Evolutionary conservation across 2,329 filamentous ascomycete genomes (phyloP).

Genomic region (Nemania serpens): DNA sequence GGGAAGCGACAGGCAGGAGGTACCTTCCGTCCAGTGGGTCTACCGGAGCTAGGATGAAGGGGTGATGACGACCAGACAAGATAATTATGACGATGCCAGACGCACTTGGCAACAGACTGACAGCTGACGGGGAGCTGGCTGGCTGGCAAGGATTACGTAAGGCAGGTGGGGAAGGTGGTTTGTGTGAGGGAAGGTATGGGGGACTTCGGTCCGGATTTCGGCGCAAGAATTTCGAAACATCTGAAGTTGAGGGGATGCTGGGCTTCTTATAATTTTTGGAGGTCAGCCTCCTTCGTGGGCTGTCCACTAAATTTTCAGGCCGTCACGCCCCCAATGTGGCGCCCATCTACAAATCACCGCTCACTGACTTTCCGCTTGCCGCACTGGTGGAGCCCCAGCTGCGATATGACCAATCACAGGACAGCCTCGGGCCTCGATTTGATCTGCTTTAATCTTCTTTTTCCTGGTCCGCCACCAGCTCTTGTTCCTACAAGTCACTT

Average conservation of each 20-base stretch:
- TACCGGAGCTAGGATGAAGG: constrained; percentile 4
- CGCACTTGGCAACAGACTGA: constrained; percentile 33
- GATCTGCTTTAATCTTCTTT: constrained; percentile 36
- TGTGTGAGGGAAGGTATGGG: constrained; percentile 37
- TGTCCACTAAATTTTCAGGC: constrained; percentile 37
- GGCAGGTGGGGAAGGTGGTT: constrained; percentile 37
- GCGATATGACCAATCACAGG: constrained; percentile 34
- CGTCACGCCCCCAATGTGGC: constrained; percentile 41
- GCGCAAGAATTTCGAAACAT: constrained; percentile 55
- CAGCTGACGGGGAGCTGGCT: constrained; percentile 34
- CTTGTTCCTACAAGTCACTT: constrained; percentile 38
- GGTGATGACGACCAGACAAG: constrained; percentile 12
- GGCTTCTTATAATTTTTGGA: constrained; percentile 61
- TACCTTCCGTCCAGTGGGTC: constrained; percentile 12
- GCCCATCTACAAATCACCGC: constrained; percentile 37
- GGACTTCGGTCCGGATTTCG: constrained; percentile 62
- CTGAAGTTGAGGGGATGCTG: constrained; percentile 57
- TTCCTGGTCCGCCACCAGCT: constrained; percentile 34
- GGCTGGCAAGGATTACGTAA: constrained; percentile 31
- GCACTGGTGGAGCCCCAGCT: constrained; percentile 36
- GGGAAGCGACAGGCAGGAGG: neutral
- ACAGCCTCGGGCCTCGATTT: constrained; percentile 36
- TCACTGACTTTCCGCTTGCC: constrained; percentile 34
- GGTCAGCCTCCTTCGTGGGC: constrained; percentile 35
- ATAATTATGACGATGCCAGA: constrained; percentile 32